Percentiles rank a stretch among this genome's conserved stretches.
Conservation (phyloP, 2,329 filamentous ascomycete genomes). For the Hypoxylon sp. region DNA sequence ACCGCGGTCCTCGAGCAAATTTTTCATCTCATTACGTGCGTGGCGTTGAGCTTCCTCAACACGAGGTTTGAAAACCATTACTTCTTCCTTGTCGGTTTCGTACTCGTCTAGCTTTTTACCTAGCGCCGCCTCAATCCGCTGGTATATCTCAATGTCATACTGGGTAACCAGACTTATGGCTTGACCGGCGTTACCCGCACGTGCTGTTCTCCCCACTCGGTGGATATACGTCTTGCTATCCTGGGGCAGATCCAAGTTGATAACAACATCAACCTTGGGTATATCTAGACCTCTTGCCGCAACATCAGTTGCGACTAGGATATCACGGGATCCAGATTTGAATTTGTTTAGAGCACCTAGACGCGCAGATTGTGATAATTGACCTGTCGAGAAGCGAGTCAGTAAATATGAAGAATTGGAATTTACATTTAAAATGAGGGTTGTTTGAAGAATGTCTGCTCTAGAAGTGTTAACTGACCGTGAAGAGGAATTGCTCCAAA, state of each 20-base stretch:
- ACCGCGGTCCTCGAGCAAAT: constrained; percentile 77
- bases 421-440: not conserved
- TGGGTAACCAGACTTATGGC: constrained; percentile 88
- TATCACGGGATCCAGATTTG: constrained; percentile 81
- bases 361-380: constrained; percentile 88
- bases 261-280: constrained; percentile 87
- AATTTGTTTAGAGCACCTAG: constrained; percentile 94
- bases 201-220: constrained; percentile 87
- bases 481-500: constrained; percentile 94
- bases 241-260: constrained; percentile 87
- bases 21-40: constrained; percentile 86
- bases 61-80: constrained; percentile 82
- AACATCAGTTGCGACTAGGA: constrained; percentile 95
- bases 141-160: constrained; percentile 80
- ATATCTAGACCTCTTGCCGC: constrained; percentile 94
- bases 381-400: constrained; percentile 61
- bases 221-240: constrained; percentile 95
- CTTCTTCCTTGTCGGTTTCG: constrained; percentile 81
- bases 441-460: not conserved
- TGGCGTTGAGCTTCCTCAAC: constrained; percentile 88
- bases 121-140: constrained; percentile 85
- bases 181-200: constrained; percentile 86
- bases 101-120: constrained; percentile 82
- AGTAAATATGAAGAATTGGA: not conserved
- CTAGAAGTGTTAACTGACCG: constrained; percentile 56